Conservation (phyloP, 371 early-diverging fungal species). For the Circinella minor region DNA sequence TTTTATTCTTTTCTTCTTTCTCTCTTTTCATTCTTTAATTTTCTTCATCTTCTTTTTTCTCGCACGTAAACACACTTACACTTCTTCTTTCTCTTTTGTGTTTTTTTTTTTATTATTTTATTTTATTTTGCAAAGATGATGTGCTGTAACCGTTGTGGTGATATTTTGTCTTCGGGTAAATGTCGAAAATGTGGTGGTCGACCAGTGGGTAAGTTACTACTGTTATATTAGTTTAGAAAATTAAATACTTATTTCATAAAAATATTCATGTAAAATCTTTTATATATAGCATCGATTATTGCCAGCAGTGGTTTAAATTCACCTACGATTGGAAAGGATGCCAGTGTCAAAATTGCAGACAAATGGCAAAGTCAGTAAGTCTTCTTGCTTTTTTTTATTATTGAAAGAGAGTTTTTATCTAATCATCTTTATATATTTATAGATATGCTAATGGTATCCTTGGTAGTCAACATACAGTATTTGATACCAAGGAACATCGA, state of each 20-base stretch:
- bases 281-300: slow-evolving; percentile 52
- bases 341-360: slow-evolving; percentile 41
- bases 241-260: background rate
- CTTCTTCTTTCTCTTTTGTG: slow-evolving; percentile 14
- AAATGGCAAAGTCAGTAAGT: slow-evolving; percentile 53
- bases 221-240: background rate
- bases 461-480: slow-evolving; percentile 18
- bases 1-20: background rate
- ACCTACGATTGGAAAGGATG: slow-evolving; percentile 24
- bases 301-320: slow-evolving; percentile 27
- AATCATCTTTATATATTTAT: background rate
- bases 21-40: background rate
- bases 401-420: background rate
- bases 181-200: slow-evolving; percentile 65
- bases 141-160: slow-evolving; percentile 67
- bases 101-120: background rate
- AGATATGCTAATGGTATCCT: slow-evolving; percentile 53
- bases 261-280: background rate
- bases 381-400: background rate
- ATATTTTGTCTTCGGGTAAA: slow-evolving; percentile 54
- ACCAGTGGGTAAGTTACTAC: slow-evolving; percentile 51
- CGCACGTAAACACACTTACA: background rate
- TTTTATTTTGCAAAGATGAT: slow-evolving; percentile 40
- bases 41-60: background rate
- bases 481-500: slow-evolving; percentile 19